Percentiles rank a stretch among this genome's conserved stretches.
phyloP scores from a whole-genome alignment of 805 yeast genomes.

The Isabelozyma rhagii region DNA sequence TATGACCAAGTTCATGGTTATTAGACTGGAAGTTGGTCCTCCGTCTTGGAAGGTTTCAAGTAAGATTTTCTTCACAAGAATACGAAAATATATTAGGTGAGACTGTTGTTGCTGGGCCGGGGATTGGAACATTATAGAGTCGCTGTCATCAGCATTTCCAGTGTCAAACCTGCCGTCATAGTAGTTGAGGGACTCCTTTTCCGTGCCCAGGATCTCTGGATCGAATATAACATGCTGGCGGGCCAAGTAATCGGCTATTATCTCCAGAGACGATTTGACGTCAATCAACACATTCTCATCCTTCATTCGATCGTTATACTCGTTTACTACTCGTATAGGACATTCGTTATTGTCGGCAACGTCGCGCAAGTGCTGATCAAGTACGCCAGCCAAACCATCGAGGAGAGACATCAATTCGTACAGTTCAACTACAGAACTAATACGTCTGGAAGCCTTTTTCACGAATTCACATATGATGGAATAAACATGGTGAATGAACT shows the following conservation, averaged over 20 bases:
- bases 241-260: conserved; percentile 1
- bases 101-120: neutral
- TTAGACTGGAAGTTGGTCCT: conserved; percentile 19
- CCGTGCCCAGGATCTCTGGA: neutral
- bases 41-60: conserved; percentile 9
- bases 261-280: neutral
- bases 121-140: neutral
- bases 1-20: conserved; percentile 17
- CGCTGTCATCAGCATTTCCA: neutral
- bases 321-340: conserved; percentile 10
- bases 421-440: conserved; percentile 4
- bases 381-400: conserved; percentile 20
- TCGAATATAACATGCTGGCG: conserved; percentile 17
- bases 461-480: conserved; percentile 20
- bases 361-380: conserved; percentile 19
- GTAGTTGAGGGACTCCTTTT: neutral
- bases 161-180: neutral
- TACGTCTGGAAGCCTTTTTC: conserved; percentile 19
- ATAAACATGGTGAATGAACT: conserved; percentile 25
- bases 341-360: conserved; percentile 8
- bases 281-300: conserved; percentile 1
- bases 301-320: conserved; percentile 3
- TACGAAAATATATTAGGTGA: conserved; percentile 16
- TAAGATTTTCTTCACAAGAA: conserved; percentile 20
- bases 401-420: conserved; percentile 14